phyloP scores from a whole-genome alignment of 345 rosid genomes.

The Carallia brachiata region DNA sequence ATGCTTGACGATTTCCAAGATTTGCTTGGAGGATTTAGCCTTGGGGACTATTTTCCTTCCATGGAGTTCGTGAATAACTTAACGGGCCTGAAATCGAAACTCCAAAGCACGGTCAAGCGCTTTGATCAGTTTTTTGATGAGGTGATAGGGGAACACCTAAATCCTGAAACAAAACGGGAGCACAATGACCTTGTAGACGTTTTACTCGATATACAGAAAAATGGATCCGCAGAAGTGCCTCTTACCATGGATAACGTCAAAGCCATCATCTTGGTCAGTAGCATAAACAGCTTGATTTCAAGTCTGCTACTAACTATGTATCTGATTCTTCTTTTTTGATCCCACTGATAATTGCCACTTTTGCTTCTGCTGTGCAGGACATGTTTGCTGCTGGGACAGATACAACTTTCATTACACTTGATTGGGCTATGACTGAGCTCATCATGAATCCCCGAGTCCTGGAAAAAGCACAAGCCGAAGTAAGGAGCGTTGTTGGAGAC shows the following conservation, averaged over 20 bases:
- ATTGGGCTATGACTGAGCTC: slow-evolving; percentile 30
- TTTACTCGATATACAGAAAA: slow-evolving; percentile 20
- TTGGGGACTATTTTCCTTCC: slow-evolving; percentile 28
- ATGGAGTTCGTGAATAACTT: slow-evolving; percentile 23
- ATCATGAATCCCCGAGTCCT: slow-evolving; percentile 19
- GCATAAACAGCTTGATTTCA: no score
- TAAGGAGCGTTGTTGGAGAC: not conserved
- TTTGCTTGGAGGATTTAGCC: slow-evolving; percentile 28
- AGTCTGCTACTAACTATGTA: not conserved
- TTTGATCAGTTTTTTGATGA: slow-evolving; percentile 25
- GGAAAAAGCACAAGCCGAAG: slow-evolving; percentile 28
- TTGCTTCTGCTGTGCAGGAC: slow-evolving; percentile 17
- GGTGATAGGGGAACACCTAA: slow-evolving; percentile 16
- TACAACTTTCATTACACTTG: slow-evolving; percentile 23
- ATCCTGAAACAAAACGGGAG: slow-evolving; percentile 8
- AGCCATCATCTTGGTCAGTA: slow-evolving; percentile 27
- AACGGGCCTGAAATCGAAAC: slow-evolving; percentile 25
- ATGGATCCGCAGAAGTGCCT: slow-evolving; percentile 11
- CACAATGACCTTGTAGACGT: slow-evolving; percentile 24
- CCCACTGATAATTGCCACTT: not conserved
- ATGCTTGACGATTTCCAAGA: slow-evolving; percentile 42
- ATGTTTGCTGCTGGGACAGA: slow-evolving; percentile 30
- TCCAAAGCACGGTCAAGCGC: slow-evolving; percentile 4
- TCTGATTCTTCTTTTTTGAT: no score
- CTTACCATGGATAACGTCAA: slow-evolving; percentile 22